Conservation (phyloP, 2,329 filamentous ascomycete species). For the Trichoderma sp. region DNA sequence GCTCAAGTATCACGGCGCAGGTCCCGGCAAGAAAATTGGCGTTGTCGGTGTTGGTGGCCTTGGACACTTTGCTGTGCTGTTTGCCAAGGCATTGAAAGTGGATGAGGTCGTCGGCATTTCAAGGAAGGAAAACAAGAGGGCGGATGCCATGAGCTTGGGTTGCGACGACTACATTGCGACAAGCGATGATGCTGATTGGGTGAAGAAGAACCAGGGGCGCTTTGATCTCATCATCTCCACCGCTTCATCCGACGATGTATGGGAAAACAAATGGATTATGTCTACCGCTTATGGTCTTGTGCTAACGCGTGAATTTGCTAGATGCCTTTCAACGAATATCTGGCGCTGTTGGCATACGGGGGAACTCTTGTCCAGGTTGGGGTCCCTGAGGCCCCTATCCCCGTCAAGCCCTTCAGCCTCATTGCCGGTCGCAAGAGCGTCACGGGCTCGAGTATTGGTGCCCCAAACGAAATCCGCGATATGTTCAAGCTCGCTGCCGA, state of each 20-base stretch:
- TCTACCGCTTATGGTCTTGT: background rate
- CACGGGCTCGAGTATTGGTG: slow-evolving; percentile 51
- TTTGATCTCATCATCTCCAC: slow-evolving; percentile 64
- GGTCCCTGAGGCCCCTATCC: slow-evolving; percentile 33
- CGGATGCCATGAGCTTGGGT: slow-evolving; percentile 59
- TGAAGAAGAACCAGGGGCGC: slow-evolving; percentile 50
- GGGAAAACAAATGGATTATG: background rate
- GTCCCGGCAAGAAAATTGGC: slow-evolving; percentile 67
- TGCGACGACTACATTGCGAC: slow-evolving; percentile 54
- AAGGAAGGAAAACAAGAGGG: slow-evolving; percentile 53
- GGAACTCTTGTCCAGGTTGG: slow-evolving; percentile 69
- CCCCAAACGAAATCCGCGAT: slow-evolving; percentile 59
- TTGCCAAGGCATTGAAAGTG: slow-evolving; percentile 67
- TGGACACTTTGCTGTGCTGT: slow-evolving; percentile 69
- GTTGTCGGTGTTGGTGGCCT: slow-evolving; percentile 69
- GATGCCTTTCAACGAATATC: slow-evolving; percentile 65
- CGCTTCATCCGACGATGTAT: slow-evolving; percentile 47
- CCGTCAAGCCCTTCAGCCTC: slow-evolving; percentile 47
- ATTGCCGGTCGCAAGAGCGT: slow-evolving; percentile 57
- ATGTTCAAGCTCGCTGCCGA: slow-evolving; percentile 61
- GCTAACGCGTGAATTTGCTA: slow-evolving; percentile 11
- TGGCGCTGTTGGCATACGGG: slow-evolving; percentile 59
- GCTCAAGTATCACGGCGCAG: slow-evolving; percentile 62
- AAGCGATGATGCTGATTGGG: slow-evolving; percentile 57
- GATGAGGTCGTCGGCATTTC: slow-evolving; percentile 64